Evolutionary conservation across 352 stramenopile species (phyloP), one percentile per base, ranked within the genome.

Genomic region (Phytophthora sp.): DNA sequence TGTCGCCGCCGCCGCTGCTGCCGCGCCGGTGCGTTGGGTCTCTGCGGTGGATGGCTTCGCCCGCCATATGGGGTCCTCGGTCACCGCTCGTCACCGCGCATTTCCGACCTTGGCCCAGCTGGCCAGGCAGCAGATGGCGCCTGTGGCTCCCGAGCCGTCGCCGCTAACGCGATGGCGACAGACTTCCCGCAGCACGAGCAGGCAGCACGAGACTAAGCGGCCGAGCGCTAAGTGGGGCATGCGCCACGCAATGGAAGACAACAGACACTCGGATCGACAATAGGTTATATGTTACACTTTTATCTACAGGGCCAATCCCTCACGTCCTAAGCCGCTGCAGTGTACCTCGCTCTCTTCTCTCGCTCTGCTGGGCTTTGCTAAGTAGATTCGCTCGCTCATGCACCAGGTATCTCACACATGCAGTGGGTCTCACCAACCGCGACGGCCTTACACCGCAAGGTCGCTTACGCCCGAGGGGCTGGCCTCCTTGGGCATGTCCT

Each of bases 231-330:
- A n/a, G n/a, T n/a, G n/a, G n/a, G n/a, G n/a, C n/a, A n/a, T n/a
- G n/a, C n/a, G n/a, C n/a, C n/a, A 28, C 4, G 12, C 35, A 43
- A 54, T 51, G 34, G 18, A 54, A 62, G 2, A 34, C 27, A 37
- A 43, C 10, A 39, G 54, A 12, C 21, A 53, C 24, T 5, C 35
- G 20, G 57, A 63, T 66, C 27, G 43, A 63, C 62, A 77, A 82
- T 84, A 81, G 69, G 65, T 77, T 82, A 82, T 85, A 85, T 78
- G 54, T 77, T 84, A 84, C 72, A 84, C 37, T 71, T 39, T 65
- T 67, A 56, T 69, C 51, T 76, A 74, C 59, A 74, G 28, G 31
- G 57, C 42, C 44, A 69, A 62, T 52, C 20, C 32, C 42, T 76
- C 53, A 24, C 35, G 13, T 57, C 35, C 53, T 46, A 50, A 62